Evolutionary conservation across 345 rosid species (phyloP).

Genomic region (Heritiera littoralis): DNA sequence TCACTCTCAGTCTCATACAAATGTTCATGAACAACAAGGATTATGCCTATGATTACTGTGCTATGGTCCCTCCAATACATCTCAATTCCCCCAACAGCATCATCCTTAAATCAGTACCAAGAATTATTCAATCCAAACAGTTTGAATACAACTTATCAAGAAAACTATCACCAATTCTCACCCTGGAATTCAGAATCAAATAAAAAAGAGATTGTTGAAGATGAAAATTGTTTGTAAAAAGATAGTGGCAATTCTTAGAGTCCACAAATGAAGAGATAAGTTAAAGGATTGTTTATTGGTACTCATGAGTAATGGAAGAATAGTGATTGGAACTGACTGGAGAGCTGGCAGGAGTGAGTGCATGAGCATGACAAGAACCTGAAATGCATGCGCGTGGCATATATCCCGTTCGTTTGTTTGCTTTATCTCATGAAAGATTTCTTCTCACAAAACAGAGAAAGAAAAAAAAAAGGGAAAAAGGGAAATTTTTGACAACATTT

Average conservation of each 20-base stretch:
- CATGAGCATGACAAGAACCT: constrained; percentile 9
- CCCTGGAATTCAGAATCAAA: too few species aligned
- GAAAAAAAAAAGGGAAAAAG: not conserved
- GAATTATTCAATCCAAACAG: not conserved
- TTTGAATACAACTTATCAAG: not conserved
- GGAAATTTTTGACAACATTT: constrained; percentile 24
- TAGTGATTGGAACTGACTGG: constrained; percentile 21
- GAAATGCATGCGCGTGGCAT: constrained; percentile 60
- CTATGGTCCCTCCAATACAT: constrained; percentile 20
- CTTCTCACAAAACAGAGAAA: not conserved
- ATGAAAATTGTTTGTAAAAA: too few species aligned
- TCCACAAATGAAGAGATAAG: not conserved
- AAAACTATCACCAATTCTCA: not conserved
- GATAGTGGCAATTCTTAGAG: not conserved
- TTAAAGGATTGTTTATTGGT: constrained; percentile 28
- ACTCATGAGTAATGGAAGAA: constrained; percentile 31
- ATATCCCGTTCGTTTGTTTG: constrained; percentile 32
- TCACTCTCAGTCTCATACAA: not conserved
- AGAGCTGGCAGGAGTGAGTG: constrained; percentile 6
- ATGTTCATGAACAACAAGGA: constrained; percentile 26
- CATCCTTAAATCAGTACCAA: constrained; percentile 31
- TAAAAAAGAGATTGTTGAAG: too few species aligned
- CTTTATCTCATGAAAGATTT: constrained; percentile 35
- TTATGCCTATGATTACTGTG: constrained; percentile 35
- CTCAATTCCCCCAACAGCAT: constrained; percentile 30